Conservation (phyloP, 1,139 yeast genomes). For the Lodderomyces margitis region DNA sequence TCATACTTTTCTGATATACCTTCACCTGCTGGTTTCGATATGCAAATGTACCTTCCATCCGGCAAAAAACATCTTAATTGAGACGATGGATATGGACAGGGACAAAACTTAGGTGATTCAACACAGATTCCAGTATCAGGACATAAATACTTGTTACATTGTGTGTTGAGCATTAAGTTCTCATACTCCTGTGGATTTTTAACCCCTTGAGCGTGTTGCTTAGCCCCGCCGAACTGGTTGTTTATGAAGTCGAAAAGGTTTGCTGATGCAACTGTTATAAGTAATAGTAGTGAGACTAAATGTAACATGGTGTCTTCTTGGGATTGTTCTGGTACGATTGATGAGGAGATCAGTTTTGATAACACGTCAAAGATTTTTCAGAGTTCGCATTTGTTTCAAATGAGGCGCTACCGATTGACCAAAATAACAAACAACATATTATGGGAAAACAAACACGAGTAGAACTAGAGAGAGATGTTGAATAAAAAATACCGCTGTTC, state of each 20-base stretch:
- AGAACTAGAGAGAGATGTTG: too few species aligned
- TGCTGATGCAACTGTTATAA: slow-evolving; percentile 18
- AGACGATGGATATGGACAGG: slow-evolving; percentile 85
- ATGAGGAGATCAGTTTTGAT: neutral
- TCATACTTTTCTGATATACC: slow-evolving; percentile 33
- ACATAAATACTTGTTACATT: slow-evolving; percentile 75
- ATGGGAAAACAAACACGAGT: neutral
- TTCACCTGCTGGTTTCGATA: slow-evolving; percentile 70
- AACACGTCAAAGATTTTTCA: slow-evolving; percentile 5
- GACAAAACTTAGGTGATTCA: slow-evolving; percentile 65
- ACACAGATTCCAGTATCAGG: slow-evolving; percentile 84
- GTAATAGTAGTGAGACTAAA: neutral
- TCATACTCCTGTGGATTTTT: slow-evolving; percentile 31
- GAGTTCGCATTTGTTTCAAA: neutral
- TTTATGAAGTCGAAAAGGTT: slow-evolving; percentile 37
- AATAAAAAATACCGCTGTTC: too few species aligned
- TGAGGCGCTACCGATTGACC: neutral
- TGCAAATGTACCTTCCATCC: slow-evolving; percentile 66
- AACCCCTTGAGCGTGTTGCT: slow-evolving; percentile 18
- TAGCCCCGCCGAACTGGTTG: slow-evolving; percentile 23
- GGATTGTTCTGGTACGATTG: neutral
- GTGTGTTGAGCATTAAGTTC: slow-evolving; percentile 28
- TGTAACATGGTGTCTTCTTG: neutral
- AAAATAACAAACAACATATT: neutral
- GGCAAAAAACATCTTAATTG: slow-evolving; percentile 82